Evolutionary conservation across 2,329 filamentous ascomycete species (phyloP).

Genomic region (Cyphellophora europaea): DNA sequence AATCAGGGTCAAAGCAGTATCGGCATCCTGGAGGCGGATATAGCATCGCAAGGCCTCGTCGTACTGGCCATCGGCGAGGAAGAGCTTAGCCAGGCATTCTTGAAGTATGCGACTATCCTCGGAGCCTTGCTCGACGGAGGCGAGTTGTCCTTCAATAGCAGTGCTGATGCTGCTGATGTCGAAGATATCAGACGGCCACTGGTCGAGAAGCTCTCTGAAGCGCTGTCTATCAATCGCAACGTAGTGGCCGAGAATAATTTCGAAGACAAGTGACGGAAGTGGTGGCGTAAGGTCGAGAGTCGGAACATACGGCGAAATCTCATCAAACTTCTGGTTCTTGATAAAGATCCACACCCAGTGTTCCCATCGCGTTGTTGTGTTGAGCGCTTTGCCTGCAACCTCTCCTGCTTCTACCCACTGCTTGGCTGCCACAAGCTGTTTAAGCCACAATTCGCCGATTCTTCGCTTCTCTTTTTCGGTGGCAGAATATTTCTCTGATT

Average conservation of each 20-base stretch:
- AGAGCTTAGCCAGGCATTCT: conserved; percentile 74
- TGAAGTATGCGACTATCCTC: conserved; percentile 87
- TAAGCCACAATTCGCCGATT: conserved; percentile 88
- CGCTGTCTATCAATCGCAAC: conserved; percentile 65
- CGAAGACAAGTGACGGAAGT: conserved; percentile 73
- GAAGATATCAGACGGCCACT: conserved; percentile 78
- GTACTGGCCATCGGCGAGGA: conserved; percentile 70
- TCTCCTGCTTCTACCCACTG: conserved; percentile 72
- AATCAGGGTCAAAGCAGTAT: conserved; percentile 78
- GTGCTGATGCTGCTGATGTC: conserved; percentile 67
- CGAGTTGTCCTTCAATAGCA: conserved; percentile 72
- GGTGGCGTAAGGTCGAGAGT: conserved; percentile 67
- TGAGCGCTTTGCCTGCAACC: conserved; percentile 73
- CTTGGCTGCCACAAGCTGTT: conserved; percentile 65
- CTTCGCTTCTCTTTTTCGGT: conserved; percentile 80
- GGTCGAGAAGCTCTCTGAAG: conserved; percentile 69
- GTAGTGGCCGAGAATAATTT: conserved; percentile 82
- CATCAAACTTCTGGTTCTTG: conserved; percentile 74
- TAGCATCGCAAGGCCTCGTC: conserved; percentile 81
- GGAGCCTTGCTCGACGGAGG: conserved; percentile 63
- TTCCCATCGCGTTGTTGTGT: conserved; percentile 76
- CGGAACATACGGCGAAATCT: conserved; percentile 79
- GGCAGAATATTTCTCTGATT: conserved; percentile 42
- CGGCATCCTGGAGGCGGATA: conserved; percentile 83
- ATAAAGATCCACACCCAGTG: conserved; percentile 94